Conservation (phyloP, 768 basidiomycete genomes). For the Tricholoma flavovirens region DNA sequence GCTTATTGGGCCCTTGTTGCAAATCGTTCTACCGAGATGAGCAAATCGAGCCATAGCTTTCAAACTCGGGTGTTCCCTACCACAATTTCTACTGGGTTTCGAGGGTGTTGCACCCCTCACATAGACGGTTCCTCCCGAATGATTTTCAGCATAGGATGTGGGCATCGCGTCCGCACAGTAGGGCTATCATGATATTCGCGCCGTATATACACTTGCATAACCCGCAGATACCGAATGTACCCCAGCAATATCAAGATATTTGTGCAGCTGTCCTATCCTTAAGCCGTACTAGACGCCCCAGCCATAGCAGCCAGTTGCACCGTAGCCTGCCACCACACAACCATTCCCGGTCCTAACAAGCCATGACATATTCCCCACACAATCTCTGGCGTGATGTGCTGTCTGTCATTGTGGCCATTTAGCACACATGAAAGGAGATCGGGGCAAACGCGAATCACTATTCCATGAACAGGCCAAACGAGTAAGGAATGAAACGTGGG, state of each 20-base stretch:
- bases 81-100: background rate
- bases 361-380: slow-evolving; percentile 74
- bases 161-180: too few species aligned
- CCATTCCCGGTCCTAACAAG: slow-evolving; percentile 62
- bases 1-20: background rate
- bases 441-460: slow-evolving; percentile 37
- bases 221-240: too few species aligned
- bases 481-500: slow-evolving; percentile 73
- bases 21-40: background rate
- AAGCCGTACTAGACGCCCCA: slow-evolving; percentile 13
- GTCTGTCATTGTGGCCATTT: slow-evolving; percentile 26
- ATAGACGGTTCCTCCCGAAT: background rate
- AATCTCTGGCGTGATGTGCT: slow-evolving; percentile 63
- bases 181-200: background rate
- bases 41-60: background rate
- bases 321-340: slow-evolving; percentile 80
- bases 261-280: background rate
- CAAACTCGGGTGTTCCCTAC: background rate
- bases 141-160: background rate
- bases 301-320: slow-evolving; percentile 44
- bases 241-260: too few species aligned
- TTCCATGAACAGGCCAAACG: slow-evolving; percentile 58
- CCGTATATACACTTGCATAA: too few species aligned
- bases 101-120: background rate
- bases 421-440: background rate